phyloP scores from a whole-genome alignment of 495 filamentous ascomycete genomes.

The Penicillium verhagenii region DNA sequence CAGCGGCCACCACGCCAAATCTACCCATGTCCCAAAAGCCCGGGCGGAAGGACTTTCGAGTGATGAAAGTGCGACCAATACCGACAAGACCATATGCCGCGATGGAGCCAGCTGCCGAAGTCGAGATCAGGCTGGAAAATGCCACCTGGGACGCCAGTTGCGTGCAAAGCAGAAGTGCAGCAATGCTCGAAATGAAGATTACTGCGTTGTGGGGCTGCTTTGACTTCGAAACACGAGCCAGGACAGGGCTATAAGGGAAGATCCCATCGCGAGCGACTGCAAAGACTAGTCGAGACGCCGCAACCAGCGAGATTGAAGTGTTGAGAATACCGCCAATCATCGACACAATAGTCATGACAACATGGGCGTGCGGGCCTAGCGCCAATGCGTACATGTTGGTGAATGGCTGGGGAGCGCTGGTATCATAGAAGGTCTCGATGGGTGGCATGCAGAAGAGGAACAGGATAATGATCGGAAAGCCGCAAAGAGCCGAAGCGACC shows the following conservation, averaged over 20 bases:
- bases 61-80: conserved; percentile 32
- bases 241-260: conserved; percentile 33
- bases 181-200: conserved; percentile 31
- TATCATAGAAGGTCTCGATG: conserved; percentile 31
- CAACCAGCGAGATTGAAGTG: conserved; percentile 38
- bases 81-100: conserved; percentile 38
- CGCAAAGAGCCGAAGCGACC: conserved; percentile 33
- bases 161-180: conserved; percentile 36
- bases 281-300: conserved; percentile 39
- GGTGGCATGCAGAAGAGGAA: conserved; percentile 39
- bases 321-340: conserved; percentile 36
- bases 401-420: conserved; percentile 37
- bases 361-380: conserved; percentile 34
- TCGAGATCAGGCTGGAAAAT: conserved; percentile 33
- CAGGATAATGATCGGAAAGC: conserved; percentile 36
- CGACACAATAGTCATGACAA: conserved; percentile 36
- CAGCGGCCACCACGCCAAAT: conserved; percentile 30
- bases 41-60: conserved; percentile 30
- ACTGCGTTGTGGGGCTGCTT: conserved; percentile 40
- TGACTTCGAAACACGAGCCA: conserved; percentile 33
- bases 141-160: conserved; percentile 37
- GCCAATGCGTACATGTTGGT: conserved; percentile 37
- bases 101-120: conserved; percentile 35
- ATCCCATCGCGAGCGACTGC: conserved; percentile 39
- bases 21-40: conserved; percentile 32